A percentile compares a stretch with the other conserved stretches of the same genome.
These are phyloP conservation scores for Cytospora mali DNA, from an alignment of 2,329 filamentous ascomycete species.

Conservation along the genomic window DNA sequence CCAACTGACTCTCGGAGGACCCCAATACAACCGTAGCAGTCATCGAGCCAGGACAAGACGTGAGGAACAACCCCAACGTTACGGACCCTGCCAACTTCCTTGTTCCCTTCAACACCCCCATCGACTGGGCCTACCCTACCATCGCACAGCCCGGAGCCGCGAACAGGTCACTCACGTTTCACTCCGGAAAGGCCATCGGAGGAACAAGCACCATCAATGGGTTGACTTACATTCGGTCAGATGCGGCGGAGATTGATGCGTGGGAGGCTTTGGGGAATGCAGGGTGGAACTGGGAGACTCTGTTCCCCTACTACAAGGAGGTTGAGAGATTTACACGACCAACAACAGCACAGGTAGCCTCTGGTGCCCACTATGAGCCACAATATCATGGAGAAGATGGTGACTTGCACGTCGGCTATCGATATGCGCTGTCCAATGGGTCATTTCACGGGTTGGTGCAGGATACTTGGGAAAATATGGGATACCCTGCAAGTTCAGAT, in stretches of 20 bases:
- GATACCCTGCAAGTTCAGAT: constrained; percentile 41
- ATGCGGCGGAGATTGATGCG: constrained; percentile 45
- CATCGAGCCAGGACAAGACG: constrained; percentile 37
- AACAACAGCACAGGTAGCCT: constrained; percentile 37
- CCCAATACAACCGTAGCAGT: constrained; percentile 40
- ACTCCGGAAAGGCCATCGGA: constrained; percentile 34
- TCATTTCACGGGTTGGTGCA: constrained; percentile 36
- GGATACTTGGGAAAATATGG: constrained; percentile 39
- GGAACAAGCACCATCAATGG: constrained; percentile 40
- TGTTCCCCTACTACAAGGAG: constrained; percentile 52
- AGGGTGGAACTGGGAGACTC: constrained; percentile 48
- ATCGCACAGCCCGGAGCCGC: constrained; percentile 13
- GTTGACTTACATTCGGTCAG: constrained; percentile 46
- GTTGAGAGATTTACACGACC: constrained; percentile 43
- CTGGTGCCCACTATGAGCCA: constrained; percentile 41
- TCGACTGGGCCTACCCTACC: constrained; percentile 29
- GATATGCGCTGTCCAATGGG: constrained; percentile 39
- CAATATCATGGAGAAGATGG: constrained; percentile 42
- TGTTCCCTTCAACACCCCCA: constrained; percentile 17
- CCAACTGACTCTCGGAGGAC: constrained; percentile 42
- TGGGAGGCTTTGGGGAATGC: constrained; percentile 48
- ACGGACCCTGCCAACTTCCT: constrained; percentile 20
- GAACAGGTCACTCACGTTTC: constrained; percentile 11
- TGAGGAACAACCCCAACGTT: constrained; percentile 29
- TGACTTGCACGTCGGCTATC: constrained; percentile 42